These are phyloP conservation scores for Aspergillus avenaceus DNA, from an alignment of 495 filamentous ascomycete species.

Conservation along the genomic window DNA sequence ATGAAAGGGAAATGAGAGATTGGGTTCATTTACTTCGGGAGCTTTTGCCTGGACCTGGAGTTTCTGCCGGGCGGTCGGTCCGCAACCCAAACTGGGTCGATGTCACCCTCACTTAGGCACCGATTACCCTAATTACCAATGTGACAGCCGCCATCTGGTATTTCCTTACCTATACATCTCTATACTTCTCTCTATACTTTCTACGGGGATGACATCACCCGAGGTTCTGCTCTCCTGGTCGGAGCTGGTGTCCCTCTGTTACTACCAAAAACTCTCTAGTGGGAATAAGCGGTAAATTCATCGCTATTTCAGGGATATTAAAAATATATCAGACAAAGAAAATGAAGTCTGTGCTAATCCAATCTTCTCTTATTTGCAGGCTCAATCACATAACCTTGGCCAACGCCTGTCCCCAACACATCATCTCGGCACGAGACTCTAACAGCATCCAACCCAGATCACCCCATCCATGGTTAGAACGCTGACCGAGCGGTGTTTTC, in stretches of 20 bases:
- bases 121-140: not conserved
- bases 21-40: conserved; percentile 2
- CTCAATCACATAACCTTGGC: conserved; percentile 21
- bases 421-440: conserved; percentile 16
- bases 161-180: not conserved
- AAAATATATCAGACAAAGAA: conserved; percentile 47
- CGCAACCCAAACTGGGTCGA: not conserved
- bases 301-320: conserved; percentile 46
- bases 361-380: conserved; percentile 44
- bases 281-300: conserved; percentile 41
- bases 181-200: no score
- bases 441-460: conserved; percentile 4
- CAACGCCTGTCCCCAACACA: conserved; percentile 25
- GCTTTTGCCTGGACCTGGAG: not conserved
- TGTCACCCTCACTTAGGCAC: no score
- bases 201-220: not conserved
- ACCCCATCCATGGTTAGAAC: conserved; percentile 6
- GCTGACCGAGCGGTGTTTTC: conserved; percentile 20
- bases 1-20: not conserved
- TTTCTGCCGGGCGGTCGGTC: conserved; percentile 8
- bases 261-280: no score
- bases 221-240: no score
- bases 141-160: not conserved
- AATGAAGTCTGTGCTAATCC: conserved; percentile 39
- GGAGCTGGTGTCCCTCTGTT: no score